Evolutionary conservation across 768 basidiomycete genomes (phyloP), one percentile per base, ranked within the genome.

Genomic region (Boletus rubroflammeus): DNA sequence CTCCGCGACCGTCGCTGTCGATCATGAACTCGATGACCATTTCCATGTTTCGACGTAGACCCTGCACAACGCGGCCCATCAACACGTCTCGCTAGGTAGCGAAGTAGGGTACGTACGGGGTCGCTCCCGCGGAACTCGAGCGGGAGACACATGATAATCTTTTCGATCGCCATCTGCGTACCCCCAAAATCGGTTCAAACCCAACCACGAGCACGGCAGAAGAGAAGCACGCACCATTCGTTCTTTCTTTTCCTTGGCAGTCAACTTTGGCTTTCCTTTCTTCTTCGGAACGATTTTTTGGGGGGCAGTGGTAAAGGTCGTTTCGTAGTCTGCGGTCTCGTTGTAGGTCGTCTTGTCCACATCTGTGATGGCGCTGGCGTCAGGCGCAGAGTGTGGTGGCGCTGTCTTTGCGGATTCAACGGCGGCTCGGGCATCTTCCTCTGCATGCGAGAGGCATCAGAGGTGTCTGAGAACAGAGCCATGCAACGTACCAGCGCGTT

Each of bases 61-160:
- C 81, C 87, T 93, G 59, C 6, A 9, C 45, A 34, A 36, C n/a
- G 23, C 25, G 6, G 17, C 6, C 2, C 31, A 21, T 61, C 50
- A 21, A 26, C 25, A 10, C 5, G 3, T 13, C 25, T 23, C 26
- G 31, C n/a, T 6, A 13, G 19, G 3, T 7, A 9, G 29, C 11
- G 36, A 25, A 14, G 36, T 14, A 26, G n/a, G 23, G 56, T 25
- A 75, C 88, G 51, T 65, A 91, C 92, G 2, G 89, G 86, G 71
- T 96, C 91, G 59, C 77, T 87, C 9, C 94, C 94, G 23, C 94
- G 81, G 67, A 93, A 98, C 70, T 96, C 94, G 13, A 98, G 77
- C 0, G 94, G 94, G 35, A 96, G 75, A 50, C 80, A 82, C 25
- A 84, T 79, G 15, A 95, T 78, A 15, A 90, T 79, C 54, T 81